phyloP scores from a whole-genome alignment of 306 rosid species.

The Elaeagnus macrophylla region DNA sequence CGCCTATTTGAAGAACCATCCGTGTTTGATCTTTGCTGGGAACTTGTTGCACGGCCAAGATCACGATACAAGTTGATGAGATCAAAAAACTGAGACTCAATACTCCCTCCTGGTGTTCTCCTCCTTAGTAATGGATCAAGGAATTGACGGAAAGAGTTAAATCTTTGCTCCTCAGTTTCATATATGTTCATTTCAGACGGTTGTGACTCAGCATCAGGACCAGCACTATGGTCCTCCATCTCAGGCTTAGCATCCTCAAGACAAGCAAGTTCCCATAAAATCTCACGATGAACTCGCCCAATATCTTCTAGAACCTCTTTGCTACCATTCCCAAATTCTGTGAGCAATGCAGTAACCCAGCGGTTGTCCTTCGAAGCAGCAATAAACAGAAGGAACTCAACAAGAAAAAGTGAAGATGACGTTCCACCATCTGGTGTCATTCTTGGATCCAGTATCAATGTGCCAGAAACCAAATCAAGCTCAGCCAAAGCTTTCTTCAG shows the following conservation, averaged over 20 bases:
- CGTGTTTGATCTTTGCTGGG: slow-evolving; percentile 51
- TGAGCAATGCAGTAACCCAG: slow-evolving; percentile 78
- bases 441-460: slow-evolving; percentile 62
- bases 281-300: slow-evolving; percentile 75
- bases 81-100: slow-evolving; percentile 90
- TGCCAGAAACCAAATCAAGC: slow-evolving; percentile 47
- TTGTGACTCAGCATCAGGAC: slow-evolving; percentile 57
- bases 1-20: slow-evolving; percentile 44
- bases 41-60: slow-evolving; percentile 65
- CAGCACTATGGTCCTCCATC: slow-evolving; percentile 48
- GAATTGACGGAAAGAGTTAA: slow-evolving; percentile 82
- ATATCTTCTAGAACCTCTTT: slow-evolving; percentile 85
- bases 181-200: slow-evolving; percentile 52
- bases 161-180: slow-evolving; percentile 80
- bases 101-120: slow-evolving; percentile 85
- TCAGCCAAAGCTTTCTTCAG: slow-evolving; percentile 71
- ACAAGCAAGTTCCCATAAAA: slow-evolving; percentile 85
- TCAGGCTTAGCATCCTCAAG: slow-evolving; percentile 73
- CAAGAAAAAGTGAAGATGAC: slow-evolving; percentile 67
- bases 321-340: slow-evolving; percentile 79
- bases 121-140: slow-evolving; percentile 83
- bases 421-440: slow-evolving; percentile 50
- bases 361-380: slow-evolving; percentile 96
- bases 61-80: slow-evolving; percentile 81
- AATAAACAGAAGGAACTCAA: slow-evolving; percentile 89